Percentiles rank a stretch among this genome's conserved stretches.
Evolutionary conservation across 805 yeast genomes (phyloP).

Genomic region (Pichia sporocuriosa): DNA sequence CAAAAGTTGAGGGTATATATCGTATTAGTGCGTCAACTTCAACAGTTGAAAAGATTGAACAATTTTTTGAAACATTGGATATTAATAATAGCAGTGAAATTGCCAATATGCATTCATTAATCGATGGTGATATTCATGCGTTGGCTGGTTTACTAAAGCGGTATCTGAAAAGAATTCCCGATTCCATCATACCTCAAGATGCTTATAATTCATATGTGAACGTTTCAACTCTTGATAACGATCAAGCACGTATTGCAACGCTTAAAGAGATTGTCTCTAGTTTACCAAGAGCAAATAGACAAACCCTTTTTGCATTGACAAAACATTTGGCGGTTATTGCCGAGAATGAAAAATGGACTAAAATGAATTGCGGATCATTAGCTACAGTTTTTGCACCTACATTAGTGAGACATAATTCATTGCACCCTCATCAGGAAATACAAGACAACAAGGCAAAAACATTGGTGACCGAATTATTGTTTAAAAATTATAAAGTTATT

Average conservation of each 20-base stretch:
- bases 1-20: conserved; percentile 80
- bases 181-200: conserved; percentile 71
- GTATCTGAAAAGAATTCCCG: conserved; percentile 76
- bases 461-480: conserved; percentile 66
- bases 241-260: conserved; percentile 31
- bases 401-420: conserved; percentile 56
- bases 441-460: conserved; percentile 77
- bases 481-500: conserved; percentile 40
- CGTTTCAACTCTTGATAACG: conserved; percentile 35
- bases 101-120: conserved; percentile 18
- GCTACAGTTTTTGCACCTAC: conserved; percentile 96
- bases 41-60: conserved; percentile 42
- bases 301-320: conserved; percentile 48
- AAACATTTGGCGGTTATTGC: conserved; percentile 62
- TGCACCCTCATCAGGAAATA: conserved; percentile 74
- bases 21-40: conserved; percentile 81
- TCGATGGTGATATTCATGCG: conserved; percentile 67
- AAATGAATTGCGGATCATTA: conserved; percentile 78
- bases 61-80: conserved; percentile 28
- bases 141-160: conserved; percentile 82
- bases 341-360: conserved; percentile 45
- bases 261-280: conserved; percentile 39
- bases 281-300: conserved; percentile 64
- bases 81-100: conserved; percentile 28
- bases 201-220: conserved; percentile 61